phyloP scores from a whole-genome alignment of 208 protist species.

The Crithidia mellificae region DNA sequence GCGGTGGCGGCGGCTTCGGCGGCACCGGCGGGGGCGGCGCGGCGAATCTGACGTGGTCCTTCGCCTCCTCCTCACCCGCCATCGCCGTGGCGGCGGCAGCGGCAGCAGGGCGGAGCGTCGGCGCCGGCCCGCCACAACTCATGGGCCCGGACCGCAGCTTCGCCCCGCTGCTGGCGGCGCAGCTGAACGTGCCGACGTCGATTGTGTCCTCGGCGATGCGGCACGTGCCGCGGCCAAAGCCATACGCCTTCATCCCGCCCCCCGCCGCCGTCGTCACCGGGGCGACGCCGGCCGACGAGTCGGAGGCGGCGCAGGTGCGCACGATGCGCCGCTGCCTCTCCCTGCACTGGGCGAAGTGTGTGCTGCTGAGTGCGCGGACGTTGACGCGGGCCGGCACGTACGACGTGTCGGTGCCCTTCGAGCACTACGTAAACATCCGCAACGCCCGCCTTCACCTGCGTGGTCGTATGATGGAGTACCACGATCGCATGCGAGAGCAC shows the following conservation, averaged over 20 bases:
- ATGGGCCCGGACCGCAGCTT: constrained; percentile 10
- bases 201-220: constrained; percentile 9
- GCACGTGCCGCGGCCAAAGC: constrained; percentile 6
- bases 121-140: constrained; percentile 1
- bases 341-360: constrained; percentile 59
- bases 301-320: constrained; percentile 34
- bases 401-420: constrained; percentile 42
- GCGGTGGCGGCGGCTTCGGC: not conserved
- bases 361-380: constrained; percentile 51
- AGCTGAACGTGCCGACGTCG: constrained; percentile 17
- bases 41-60: constrained; percentile 13
- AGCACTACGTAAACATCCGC: constrained; percentile 46
- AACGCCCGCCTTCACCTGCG: constrained; percentile 33
- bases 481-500: constrained; percentile 13
- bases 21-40: not conserved
- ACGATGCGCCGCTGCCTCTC: constrained; percentile 50
- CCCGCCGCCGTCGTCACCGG: constrained; percentile 40
- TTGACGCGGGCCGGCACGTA: constrained; percentile 36
- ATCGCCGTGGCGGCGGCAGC: not conserved
- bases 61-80: constrained; percentile 7
- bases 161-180: constrained; percentile 14
- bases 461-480: constrained; percentile 31
- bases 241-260: constrained; percentile 29
- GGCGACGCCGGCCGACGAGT: constrained; percentile 34
- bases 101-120: not conserved